Percentiles rank a stretch among this genome's conserved stretches.
These are phyloP conservation scores for Trichophyton schoenleinii DNA, from an alignment of 2,329 filamentous ascomycete species.

Conservation along the genomic window DNA sequence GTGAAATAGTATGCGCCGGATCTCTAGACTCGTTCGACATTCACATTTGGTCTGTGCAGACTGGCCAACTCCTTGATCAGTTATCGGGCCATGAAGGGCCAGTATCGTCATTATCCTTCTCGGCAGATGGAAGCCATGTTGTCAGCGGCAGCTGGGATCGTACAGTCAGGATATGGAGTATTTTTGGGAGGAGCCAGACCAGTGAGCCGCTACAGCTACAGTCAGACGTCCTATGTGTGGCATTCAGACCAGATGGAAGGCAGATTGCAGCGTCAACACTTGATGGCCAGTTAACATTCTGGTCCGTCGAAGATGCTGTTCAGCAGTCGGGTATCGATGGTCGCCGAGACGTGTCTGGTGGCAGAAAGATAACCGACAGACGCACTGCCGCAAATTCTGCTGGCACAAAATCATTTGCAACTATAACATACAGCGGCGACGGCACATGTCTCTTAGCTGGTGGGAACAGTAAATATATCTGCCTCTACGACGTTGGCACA, in stretches of 20 bases:
- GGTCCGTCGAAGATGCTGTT: constrained; percentile 76
- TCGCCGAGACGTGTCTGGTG: constrained; percentile 82
- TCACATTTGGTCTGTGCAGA: constrained; percentile 97
- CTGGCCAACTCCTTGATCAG: constrained; percentile 82
- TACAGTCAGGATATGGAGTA: constrained; percentile 89
- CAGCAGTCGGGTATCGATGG: constrained; percentile 81
- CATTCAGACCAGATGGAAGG: constrained; percentile 77
- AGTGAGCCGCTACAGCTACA: constrained; percentile 88
- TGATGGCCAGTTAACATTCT: constrained; percentile 90
- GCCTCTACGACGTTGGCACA: constrained; percentile 86
- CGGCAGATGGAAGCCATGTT: constrained; percentile 69
- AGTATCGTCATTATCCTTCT: constrained; percentile 76
- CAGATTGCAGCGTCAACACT: constrained; percentile 86
- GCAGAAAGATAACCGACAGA: constrained; percentile 75
- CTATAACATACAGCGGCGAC: constrained; percentile 82
- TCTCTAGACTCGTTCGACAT: constrained; percentile 95
- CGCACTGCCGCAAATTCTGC: constrained; percentile 81
- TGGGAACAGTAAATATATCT: constrained; percentile 97
- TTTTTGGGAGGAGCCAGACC: constrained; percentile 86
- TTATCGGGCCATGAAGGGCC: constrained; percentile 89
- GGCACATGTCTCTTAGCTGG: constrained; percentile 80
- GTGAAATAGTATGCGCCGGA: constrained; percentile 89
- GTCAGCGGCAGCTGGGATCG: constrained; percentile 94
- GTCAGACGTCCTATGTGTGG: constrained; percentile 76
- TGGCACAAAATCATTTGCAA: constrained; percentile 80